A percentile compares a stretch with the other conserved stretches of the same genome.
Evolutionary conservation across 257 asterid species (phyloP).

Genomic region (Nicotiana knightiana): DNA sequence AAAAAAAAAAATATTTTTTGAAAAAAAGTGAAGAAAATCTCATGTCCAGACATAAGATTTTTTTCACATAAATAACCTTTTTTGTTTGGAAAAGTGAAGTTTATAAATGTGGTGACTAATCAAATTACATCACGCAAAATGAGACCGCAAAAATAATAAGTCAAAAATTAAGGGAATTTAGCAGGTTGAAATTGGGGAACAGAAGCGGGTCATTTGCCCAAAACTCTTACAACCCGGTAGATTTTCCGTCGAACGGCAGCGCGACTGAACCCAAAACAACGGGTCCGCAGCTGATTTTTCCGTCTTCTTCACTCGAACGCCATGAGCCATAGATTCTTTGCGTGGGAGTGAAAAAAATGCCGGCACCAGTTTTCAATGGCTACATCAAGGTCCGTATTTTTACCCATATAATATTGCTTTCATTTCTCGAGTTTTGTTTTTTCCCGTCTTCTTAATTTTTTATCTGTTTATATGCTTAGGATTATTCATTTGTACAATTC

Average conservation of each 20-base stretch:
- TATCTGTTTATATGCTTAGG: background rate
- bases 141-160: too few relatives aligned
- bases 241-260: background rate
- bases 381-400: conserved; percentile 35
- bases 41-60: too few relatives aligned
- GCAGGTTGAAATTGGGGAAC: background rate
- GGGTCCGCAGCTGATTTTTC: background rate
- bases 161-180: too few relatives aligned
- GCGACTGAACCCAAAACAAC: background rate
- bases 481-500: background rate
- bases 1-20: too few relatives aligned
- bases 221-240: background rate
- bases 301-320: background rate
- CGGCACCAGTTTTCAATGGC: conserved; percentile 51
- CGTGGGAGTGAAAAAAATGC: conserved; percentile 31
- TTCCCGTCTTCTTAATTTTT: background rate
- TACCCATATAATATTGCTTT: background rate
- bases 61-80: too few relatives aligned
- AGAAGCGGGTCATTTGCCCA: background rate
- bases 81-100: too few relatives aligned
- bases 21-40: too few relatives aligned
- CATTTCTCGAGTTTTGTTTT: background rate
- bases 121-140: too few relatives aligned
- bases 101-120: too few relatives aligned
- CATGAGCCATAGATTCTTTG: background rate